Evolutionary conservation across 1,139 yeast genomes (phyloP).

Genomic region (Diutina mesorugosa): DNA sequence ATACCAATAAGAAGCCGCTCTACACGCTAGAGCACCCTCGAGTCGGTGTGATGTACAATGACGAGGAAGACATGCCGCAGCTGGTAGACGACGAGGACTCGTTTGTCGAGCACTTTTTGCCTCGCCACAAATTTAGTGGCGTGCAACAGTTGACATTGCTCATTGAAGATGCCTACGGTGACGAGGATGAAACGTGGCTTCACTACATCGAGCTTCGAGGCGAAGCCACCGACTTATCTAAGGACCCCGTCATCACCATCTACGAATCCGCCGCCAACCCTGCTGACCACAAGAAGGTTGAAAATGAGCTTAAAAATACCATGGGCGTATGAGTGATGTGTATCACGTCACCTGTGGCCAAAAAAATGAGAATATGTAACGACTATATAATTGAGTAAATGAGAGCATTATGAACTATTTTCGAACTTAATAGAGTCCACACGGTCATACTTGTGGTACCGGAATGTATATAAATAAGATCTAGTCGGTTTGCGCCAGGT

Average conservation of each 20-base stretch:
- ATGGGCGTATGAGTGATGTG: neutral
- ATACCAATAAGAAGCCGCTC: constrained; percentile 39
- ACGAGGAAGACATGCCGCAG: constrained; percentile 23
- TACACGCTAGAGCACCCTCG: constrained; percentile 53
- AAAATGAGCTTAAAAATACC: constrained; percentile 3
- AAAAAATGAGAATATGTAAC: too few species aligned
- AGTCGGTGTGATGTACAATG: constrained; percentile 30
- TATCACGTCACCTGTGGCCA: neutral
- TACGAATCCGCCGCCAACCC: constrained; percentile 94
- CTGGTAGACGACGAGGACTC: constrained; percentile 25
- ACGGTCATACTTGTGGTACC: too few species aligned
- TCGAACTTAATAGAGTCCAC: too few species aligned
- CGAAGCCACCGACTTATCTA: constrained; percentile 47
- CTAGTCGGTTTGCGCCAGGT: too few species aligned
- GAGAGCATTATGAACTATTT: too few species aligned
- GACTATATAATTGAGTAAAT: too few species aligned
- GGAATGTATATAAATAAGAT: too few species aligned
- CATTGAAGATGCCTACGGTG: constrained; percentile 47
- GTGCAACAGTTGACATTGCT: constrained; percentile 56
- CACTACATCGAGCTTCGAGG: constrained; percentile 78
- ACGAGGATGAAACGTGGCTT: constrained; percentile 35
- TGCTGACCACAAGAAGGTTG: constrained; percentile 57
- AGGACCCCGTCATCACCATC: constrained; percentile 60
- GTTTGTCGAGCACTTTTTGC: constrained; percentile 75
- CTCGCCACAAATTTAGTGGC: constrained; percentile 63